These are phyloP conservation scores for thale cress (Arabidopsis thaliana) DNA, from an alignment of 345 rosid species.

Conservation along the genomic window TAIR10.1 NC_003076.8:15378001-15378500, in stretches of 20 bases:
- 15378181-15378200: conserved; percentile 55
- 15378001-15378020: conserved; percentile 61
- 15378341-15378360: conserved; percentile 8
- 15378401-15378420: conserved; percentile 17
- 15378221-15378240: conserved; percentile 63
- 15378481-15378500: conserved; percentile 45
- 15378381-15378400: conserved; percentile 23
- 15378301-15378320: conserved; percentile 51
- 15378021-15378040: conserved; percentile 55
- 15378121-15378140: conserved; percentile 44
- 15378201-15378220: conserved; percentile 52
- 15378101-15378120: not conserved
- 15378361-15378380: conserved; percentile 19
- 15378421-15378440: conserved; percentile 26
- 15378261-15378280: conserved; percentile 51
- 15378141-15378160: conserved; percentile 59
- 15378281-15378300: conserved; percentile 64
- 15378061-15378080: not conserved
- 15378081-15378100: not conserved
- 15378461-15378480: conserved; percentile 41
- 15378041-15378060: conserved; percentile 48
- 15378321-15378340: conserved; percentile 17
- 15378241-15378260: conserved; percentile 60
- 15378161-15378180: conserved; percentile 57
- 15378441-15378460: conserved; percentile 51